These are phyloP conservation scores for Pichia scutulata DNA, from an alignment of 805 yeast species.

Conservation along the genomic window DNA sequence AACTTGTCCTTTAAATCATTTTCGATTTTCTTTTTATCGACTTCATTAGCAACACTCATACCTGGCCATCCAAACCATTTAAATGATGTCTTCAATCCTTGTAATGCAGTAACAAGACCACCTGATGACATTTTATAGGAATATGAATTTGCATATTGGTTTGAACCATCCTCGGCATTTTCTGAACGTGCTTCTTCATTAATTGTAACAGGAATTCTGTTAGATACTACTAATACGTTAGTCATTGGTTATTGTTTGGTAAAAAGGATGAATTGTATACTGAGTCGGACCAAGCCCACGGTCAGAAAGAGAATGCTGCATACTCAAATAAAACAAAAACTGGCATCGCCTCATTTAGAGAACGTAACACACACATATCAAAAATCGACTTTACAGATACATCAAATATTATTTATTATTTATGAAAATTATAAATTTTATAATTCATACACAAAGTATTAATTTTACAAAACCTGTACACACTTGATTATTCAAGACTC, in stretches of 20 bases:
- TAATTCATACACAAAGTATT: too few species aligned
- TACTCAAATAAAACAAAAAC: background rate
- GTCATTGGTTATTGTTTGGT: background rate
- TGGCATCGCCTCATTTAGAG: too few species aligned
- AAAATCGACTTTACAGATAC: too few species aligned
- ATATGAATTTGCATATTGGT: conserved; percentile 39
- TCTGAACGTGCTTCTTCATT: conserved; percentile 29
- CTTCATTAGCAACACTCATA: conserved; percentile 66
- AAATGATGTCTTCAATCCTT: conserved; percentile 82
- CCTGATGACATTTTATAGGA: conserved; percentile 93
- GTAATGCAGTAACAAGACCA: conserved; percentile 92
- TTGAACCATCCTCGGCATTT: conserved; percentile 11
- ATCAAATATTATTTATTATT: too few species aligned
- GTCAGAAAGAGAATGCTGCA: background rate
- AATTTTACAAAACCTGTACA: background rate
- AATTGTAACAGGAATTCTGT: conserved; percentile 92
- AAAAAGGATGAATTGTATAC: background rate
- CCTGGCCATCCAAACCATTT: conserved; percentile 99
- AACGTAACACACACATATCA: too few species aligned
- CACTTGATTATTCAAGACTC: conserved; percentile 3
- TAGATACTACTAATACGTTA: conserved; percentile 86
- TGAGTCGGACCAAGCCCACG: background rate
- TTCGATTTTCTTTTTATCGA: conserved; percentile 60
- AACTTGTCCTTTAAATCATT: conserved; percentile 67
- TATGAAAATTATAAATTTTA: too few species aligned